Evolutionary conservation across 371 early-diverging fungal genomes (phyloP).

Genomic region (Umbelopsis sp.): DNA sequence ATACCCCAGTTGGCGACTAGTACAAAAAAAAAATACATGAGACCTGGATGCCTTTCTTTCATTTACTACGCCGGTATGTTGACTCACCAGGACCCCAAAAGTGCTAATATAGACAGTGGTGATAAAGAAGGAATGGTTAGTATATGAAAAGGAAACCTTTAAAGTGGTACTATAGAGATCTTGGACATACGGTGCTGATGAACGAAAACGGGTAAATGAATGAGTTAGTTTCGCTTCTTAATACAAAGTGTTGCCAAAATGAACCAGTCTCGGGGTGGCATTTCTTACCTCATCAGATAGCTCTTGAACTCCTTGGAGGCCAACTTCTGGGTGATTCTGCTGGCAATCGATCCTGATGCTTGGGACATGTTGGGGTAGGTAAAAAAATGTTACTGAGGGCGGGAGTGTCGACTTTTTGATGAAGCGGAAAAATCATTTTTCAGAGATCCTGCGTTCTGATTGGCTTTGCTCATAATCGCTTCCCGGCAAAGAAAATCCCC

Average conservation of each 20-base stretch:
- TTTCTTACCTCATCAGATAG: constrained; percentile 76
- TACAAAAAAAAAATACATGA: neutral
- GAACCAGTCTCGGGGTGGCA: neutral
- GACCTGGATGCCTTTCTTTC: too few relatives aligned
- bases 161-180: neutral
- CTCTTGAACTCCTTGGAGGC: constrained; percentile 74
- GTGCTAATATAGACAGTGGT: constrained; percentile 52
- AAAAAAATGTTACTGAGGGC: constrained; percentile 19
- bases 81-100: constrained; percentile 87
- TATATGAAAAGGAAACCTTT: neutral
- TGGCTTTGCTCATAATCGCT: neutral
- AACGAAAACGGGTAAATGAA: constrained; percentile 8
- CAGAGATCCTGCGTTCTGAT: constrained; percentile 2
- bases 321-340: constrained; percentile 58
- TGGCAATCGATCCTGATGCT: constrained; percentile 59
- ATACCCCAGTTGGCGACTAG: constrained; percentile 97
- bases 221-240: neutral
- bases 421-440: constrained; percentile 11
- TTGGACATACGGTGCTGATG: constrained; percentile 46
- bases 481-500: constrained; percentile 10
- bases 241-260: neutral
- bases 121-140: constrained; percentile 18
- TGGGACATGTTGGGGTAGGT: constrained; percentile 51
- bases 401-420: constrained; percentile 20
- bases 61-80: too few relatives aligned